Percentiles rank a stretch among this genome's conserved stretches.
Conservation (phyloP, 441 rosid species). For the Bruguiera hainesii region DNA sequence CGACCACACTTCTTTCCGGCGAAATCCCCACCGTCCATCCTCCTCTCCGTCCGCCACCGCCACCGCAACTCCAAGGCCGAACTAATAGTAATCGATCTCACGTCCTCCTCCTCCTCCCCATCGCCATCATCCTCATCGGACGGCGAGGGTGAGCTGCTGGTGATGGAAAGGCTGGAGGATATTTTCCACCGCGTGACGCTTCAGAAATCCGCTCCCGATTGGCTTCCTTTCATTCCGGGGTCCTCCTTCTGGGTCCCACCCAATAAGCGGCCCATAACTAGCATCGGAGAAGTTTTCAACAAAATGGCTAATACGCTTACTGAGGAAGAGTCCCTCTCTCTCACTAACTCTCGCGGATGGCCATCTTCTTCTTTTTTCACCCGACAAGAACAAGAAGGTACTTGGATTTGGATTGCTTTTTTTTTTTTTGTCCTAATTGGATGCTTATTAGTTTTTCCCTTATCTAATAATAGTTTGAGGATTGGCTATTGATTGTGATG, state of each 20-base stretch:
- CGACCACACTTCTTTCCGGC: background rate
- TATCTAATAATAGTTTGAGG: no score
- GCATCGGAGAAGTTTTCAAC: slow-evolving; percentile 24
- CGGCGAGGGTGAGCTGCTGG: background rate
- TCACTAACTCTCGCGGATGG: slow-evolving; percentile 32
- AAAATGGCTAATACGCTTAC: slow-evolving; percentile 27
- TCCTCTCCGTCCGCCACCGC: background rate
- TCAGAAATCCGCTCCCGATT: slow-evolving; percentile 46
- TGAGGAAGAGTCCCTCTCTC: slow-evolving; percentile 33
- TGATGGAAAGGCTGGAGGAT: slow-evolving; percentile 39
- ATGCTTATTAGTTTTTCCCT: no score
- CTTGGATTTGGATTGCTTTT: no score
- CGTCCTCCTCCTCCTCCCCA: background rate
- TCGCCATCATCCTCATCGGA: background rate
- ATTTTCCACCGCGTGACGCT: slow-evolving; percentile 39
- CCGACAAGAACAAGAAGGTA: no score
- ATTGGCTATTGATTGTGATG: no score
- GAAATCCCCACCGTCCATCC: slow-evolving; percentile 6
- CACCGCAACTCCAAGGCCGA: slow-evolving; percentile 6
- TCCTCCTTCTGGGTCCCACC: slow-evolving; percentile 68
- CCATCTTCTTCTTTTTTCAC: slow-evolving; percentile 32
- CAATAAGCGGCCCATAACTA: slow-evolving; percentile 8
- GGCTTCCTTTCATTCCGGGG: slow-evolving; percentile 55
- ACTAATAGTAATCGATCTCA: slow-evolving; percentile 14
- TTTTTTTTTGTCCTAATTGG: no score